Evolutionary conservation across 176 grass and related monocot species (phyloP).

Genomic region (Oropetium thomaeum): DNA sequence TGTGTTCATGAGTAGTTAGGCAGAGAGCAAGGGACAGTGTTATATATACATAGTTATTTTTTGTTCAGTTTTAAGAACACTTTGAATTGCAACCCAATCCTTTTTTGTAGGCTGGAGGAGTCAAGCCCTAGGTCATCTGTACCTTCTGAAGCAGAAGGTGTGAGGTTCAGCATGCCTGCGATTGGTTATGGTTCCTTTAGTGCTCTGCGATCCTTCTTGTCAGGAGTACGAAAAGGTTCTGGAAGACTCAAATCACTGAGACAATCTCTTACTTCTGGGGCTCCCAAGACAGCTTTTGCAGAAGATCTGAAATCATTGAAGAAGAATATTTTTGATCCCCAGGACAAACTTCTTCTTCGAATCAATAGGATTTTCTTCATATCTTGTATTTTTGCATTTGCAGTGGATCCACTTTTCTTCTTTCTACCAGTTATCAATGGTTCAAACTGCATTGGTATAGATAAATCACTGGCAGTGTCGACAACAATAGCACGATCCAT

Average conservation of each 20-base stretch:
- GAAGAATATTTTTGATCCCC: conserved; percentile 76
- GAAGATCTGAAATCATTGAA: conserved; percentile 68
- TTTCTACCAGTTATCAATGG: conserved; percentile 62
- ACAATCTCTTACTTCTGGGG: conserved; percentile 42
- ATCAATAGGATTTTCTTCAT: conserved; percentile 77
- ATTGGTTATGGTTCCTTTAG: conserved; percentile 42
- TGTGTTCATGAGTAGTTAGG: background rate
- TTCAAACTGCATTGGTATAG: conserved; percentile 64
- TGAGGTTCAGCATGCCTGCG: conserved; percentile 38
- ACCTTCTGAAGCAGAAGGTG: conserved; percentile 51
- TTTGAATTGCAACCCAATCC: background rate
- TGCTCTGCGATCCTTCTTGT: conserved; percentile 38
- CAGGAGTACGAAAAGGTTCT: conserved; percentile 46
- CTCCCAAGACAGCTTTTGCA: conserved; percentile 56
- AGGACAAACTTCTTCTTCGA: conserved; percentile 60
- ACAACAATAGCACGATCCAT: conserved; percentile 70
- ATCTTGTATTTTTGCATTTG: conserved; percentile 77
- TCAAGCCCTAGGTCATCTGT: conserved; percentile 69
- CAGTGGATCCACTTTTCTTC: conserved; percentile 80
- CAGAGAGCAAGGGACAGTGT: background rate
- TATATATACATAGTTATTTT: background rate
- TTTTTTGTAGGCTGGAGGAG: conserved; percentile 68
- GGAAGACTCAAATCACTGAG: conserved; percentile 42
- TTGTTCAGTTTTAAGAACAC: background rate
- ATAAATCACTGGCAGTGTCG: conserved; percentile 54